Percentiles rank a stretch among this genome's conserved stretches.
Conservation (phyloP, 2,329 filamentous ascomycete genomes). For the Phaeosphaeriaceae sp. region DNA sequence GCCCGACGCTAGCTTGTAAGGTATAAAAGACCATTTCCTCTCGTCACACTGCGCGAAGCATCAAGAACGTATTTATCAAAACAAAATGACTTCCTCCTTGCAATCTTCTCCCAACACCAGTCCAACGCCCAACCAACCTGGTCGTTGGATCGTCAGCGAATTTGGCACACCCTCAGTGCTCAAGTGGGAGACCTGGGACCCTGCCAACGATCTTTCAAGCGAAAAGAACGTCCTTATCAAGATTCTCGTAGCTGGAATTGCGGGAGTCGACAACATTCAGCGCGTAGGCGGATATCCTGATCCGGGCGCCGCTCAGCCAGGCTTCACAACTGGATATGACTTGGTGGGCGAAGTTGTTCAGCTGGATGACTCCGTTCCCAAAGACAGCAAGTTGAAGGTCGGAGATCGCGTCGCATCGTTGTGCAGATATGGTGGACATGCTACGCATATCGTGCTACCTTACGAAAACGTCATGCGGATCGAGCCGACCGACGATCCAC, state of each 20-base stretch:
- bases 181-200: constrained; percentile 10
- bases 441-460: constrained; percentile 14
- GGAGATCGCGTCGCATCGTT: constrained; percentile 11
- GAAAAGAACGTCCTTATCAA: constrained; percentile 9
- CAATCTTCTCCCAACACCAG: constrained; percentile 9
- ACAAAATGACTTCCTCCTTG: constrained; percentile 4
- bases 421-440: constrained; percentile 7
- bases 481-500: constrained; percentile 3
- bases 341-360: constrained; percentile 14
- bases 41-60: neutral
- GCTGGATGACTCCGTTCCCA: constrained; percentile 3
- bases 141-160: constrained; percentile 11
- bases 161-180: constrained; percentile 13
- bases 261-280: constrained; percentile 16
- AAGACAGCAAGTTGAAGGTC: constrained; percentile 2
- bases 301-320: constrained; percentile 5
- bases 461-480: constrained; percentile 8
- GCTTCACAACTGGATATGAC: constrained; percentile 16
- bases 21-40: neutral
- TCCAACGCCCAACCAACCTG: constrained; percentile 7
- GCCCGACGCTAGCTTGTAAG: neutral
- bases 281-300: constrained; percentile 15
- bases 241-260: constrained; percentile 14
- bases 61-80: neutral
- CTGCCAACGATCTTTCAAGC: constrained; percentile 3